Evolutionary conservation across 192 early-diverging fungal species (phyloP).

Genomic region (Podila epigama): DNA sequence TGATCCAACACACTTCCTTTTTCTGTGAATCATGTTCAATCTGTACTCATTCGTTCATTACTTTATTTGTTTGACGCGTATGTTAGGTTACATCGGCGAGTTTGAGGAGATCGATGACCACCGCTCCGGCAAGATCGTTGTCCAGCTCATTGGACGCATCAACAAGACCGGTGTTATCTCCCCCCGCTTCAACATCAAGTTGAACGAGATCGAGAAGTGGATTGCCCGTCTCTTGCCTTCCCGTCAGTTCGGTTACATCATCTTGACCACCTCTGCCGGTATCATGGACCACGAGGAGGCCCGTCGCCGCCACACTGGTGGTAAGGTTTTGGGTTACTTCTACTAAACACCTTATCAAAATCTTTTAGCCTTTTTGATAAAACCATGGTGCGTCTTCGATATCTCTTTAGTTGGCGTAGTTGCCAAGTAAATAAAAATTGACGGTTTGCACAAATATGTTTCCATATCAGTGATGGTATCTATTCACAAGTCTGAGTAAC

Average conservation of each 20-base stretch:
- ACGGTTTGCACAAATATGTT: conserved; percentile 1
- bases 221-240: conserved; percentile 96
- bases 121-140: conserved; percentile 96
- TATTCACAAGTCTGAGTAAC: too few species aligned
- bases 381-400: not conserved
- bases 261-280: conserved; percentile 91
- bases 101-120: conserved; percentile 99
- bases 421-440: not conserved
- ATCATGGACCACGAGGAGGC: conserved; percentile 99
- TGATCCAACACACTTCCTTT: not conserved
- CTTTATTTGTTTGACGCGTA: not conserved
- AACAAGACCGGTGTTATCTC: conserved; percentile 99
- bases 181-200: conserved; percentile 97
- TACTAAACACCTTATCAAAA: conserved; percentile 7
- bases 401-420: not conserved
- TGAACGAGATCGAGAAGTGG: conserved; percentile 95
- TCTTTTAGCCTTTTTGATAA: not conserved
- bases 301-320: conserved; percentile 95
- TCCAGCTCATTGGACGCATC: conserved; percentile 97
- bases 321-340: conserved; percentile 91
- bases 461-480: too few species aligned
- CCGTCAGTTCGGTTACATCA: conserved; percentile 97
- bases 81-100: conserved; percentile 95
- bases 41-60: not conserved
- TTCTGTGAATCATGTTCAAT: conserved; percentile 1